These are phyloP conservation scores for Rhynchospora pubera DNA, from an alignment of 176 grass and related monocot genomes.

Conservation along the genomic window DNA sequence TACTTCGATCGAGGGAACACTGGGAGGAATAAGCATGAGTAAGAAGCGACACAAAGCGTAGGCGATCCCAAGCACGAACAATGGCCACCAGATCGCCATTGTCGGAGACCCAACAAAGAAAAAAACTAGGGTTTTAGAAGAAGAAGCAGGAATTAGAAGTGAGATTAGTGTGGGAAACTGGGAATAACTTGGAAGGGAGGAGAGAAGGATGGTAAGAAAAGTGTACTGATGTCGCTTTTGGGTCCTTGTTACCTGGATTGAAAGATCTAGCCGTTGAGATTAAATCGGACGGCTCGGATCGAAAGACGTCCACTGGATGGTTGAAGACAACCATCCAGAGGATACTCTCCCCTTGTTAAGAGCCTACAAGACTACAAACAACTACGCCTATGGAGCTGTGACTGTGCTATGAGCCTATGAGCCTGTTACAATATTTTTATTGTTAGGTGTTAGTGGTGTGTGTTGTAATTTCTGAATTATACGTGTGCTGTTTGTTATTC, in stretches of 20 bases:
- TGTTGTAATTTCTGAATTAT: not conserved
- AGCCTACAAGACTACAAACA: too few species aligned
- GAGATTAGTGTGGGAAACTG: not conserved
- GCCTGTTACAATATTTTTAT: not conserved
- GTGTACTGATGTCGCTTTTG: not conserved
- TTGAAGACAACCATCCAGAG: too few species aligned
- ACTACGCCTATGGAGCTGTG: too few species aligned
- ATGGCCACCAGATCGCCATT: constrained; percentile 96
- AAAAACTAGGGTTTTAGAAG: constrained; percentile 25
- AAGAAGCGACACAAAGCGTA: constrained; percentile 79
- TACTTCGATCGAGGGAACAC: constrained; percentile 90
- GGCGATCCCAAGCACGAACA: constrained; percentile 68
- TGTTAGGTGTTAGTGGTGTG: not conserved
- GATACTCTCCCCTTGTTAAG: too few species aligned
- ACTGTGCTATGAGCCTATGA: not conserved
- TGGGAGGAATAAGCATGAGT: constrained; percentile 86
- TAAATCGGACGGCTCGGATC: too few species aligned
- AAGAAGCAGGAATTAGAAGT: not conserved
- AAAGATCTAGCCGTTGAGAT: too few species aligned
- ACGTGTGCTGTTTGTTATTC: not conserved
- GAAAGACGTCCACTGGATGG: too few species aligned
- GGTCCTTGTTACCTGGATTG: too few species aligned
- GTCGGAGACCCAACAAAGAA: not conserved
- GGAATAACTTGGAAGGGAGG: too few species aligned
- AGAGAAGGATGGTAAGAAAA: not conserved